Percentiles rank a stretch among this genome's conserved stretches.
Conservation (phyloP, 805 yeast genomes). For the Pichia gijzeniarum region DNA sequence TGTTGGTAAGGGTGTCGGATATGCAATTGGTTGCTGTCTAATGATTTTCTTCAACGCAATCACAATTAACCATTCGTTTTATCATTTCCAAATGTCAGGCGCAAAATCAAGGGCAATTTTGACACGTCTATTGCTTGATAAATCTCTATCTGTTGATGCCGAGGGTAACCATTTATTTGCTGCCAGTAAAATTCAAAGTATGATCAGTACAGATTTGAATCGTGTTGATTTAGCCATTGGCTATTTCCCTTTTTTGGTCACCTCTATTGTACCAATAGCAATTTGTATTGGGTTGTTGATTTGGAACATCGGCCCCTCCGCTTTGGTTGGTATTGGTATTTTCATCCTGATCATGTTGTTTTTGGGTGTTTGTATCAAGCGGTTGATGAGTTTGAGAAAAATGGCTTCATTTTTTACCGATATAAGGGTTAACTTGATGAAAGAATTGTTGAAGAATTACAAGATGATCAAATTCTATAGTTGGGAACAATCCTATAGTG, state of each 20-base stretch:
- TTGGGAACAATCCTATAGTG: slow-evolving; percentile 79
- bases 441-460: slow-evolving; percentile 73
- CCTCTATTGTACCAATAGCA: slow-evolving; percentile 56
- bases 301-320: slow-evolving; percentile 62
- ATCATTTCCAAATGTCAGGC: slow-evolving; percentile 54
- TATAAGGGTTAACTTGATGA: slow-evolving; percentile 63
- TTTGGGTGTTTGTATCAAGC: slow-evolving; percentile 41
- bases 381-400: slow-evolving; percentile 48
- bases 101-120: slow-evolving; percentile 64
- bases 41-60: slow-evolving; percentile 46
- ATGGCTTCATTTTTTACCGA: slow-evolving; percentile 63
- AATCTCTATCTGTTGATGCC: slow-evolving; percentile 56
- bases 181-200: slow-evolving; percentile 64
- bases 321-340: slow-evolving; percentile 65
- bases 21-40: slow-evolving; percentile 61
- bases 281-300: slow-evolving; percentile 62
- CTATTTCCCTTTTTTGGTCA: slow-evolving; percentile 57
- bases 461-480: slow-evolving; percentile 81
- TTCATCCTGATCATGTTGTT: slow-evolving; percentile 42
- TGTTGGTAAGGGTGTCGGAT: slow-evolving; percentile 66
- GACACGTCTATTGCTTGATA: slow-evolving; percentile 60
- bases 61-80: slow-evolving; percentile 56
- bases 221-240: slow-evolving; percentile 71
- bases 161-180: slow-evolving; percentile 59
- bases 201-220: slow-evolving; percentile 75